These are phyloP conservation scores for Lathyrus tuberosus DNA, from an alignment of 306 rosid genomes.

Conservation along the genomic window DNA sequence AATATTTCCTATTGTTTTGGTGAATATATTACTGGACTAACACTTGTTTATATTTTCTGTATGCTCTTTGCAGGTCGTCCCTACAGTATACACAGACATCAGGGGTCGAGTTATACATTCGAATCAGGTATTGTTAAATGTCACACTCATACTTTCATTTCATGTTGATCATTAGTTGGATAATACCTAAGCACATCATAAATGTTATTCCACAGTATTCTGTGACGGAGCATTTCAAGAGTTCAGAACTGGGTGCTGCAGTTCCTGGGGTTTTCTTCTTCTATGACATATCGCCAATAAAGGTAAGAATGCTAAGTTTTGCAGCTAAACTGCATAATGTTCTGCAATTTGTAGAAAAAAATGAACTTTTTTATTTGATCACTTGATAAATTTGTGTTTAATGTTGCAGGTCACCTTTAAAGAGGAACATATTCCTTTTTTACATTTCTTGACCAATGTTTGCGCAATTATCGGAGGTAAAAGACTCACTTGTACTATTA, in stretches of 20 bases:
- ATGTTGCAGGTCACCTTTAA: slow-evolving; percentile 75
- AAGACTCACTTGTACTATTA: not conserved
- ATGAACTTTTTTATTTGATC: slow-evolving; percentile 1
- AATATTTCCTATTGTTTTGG: slow-evolving; percentile 1
- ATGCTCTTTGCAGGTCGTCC: slow-evolving; percentile 73
- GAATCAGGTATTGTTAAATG: slow-evolving; percentile 73
- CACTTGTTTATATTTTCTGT: slow-evolving; percentile 14
- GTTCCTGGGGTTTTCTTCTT: slow-evolving; percentile 82
- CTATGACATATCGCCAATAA: slow-evolving; percentile 86
- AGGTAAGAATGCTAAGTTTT: slow-evolving; percentile 50
- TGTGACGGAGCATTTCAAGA: slow-evolving; percentile 89
- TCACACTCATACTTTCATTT: slow-evolving; percentile 20
- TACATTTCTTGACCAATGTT: slow-evolving; percentile 82
- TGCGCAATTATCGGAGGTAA: slow-evolving; percentile 94
- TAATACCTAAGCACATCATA: slow-evolving; percentile 35
- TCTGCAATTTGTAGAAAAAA: not conserved
- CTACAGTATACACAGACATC: slow-evolving; percentile 66
- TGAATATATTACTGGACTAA: slow-evolving; percentile 3
- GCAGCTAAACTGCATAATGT: not conserved
- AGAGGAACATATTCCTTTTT: slow-evolving; percentile 75
- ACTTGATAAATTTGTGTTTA: slow-evolving; percentile 11
- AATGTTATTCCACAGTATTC: slow-evolving; percentile 71
- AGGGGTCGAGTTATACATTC: slow-evolving; percentile 71
- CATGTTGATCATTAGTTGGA: slow-evolving; percentile 9
- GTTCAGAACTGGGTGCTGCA: slow-evolving; percentile 58